Base-by-base conservation (phyloP, 1,139 yeast genomes). In the Magnusiomyces paraingens region DNA sequence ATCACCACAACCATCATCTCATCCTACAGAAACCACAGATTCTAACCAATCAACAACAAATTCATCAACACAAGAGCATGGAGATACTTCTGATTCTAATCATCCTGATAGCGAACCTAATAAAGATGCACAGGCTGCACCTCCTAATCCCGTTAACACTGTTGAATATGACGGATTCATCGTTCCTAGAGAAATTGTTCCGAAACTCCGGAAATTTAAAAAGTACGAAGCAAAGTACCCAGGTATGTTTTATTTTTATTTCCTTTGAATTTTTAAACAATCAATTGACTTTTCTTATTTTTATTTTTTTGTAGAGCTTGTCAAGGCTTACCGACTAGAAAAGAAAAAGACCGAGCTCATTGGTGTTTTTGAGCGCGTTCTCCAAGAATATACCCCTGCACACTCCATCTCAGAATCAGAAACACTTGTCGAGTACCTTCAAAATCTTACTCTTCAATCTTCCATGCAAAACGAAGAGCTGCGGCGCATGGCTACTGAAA, bases 191-290 rank as follows among this genome's bases (percentile, higher is more conserved):
- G 78, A 77, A 10, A 68, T 86, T 32, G 77, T 79, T 60, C 72
- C 83, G 14, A 86, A 85, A 63, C 71, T 91, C 69, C 78, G 79
- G 58, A 90, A 88, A 72, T 88, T 88, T 66, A 82, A 80, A 55
- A 90, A 89, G 67, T 93, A 90, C 67, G 98, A 93, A 68, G 86
- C 86, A 55, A 88, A 88, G 65, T 91, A 90, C 66, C 98, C 97
- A 39, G 53, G 57, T 55, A 50, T 3, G 57, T 39, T 12, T 17
- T 26, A 5, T 26, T 26, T 26, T 26, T 44, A 39, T 1, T 43
- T 49, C 17, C 15, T 29, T 32, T 14, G 40, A 40, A 26, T 22
- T 2, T 38, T 18, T 6, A 43, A 8, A 41, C 10, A 2, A 20
- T 8, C 46, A 20, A n/a, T 43, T 43, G 10, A 43, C 46, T 14